Percentiles rank a stretch among this genome's conserved stretches.
Evolutionary conservation across 345 rosid genomes (phyloP).

Genomic region (Sisymbrium irio): DNA sequence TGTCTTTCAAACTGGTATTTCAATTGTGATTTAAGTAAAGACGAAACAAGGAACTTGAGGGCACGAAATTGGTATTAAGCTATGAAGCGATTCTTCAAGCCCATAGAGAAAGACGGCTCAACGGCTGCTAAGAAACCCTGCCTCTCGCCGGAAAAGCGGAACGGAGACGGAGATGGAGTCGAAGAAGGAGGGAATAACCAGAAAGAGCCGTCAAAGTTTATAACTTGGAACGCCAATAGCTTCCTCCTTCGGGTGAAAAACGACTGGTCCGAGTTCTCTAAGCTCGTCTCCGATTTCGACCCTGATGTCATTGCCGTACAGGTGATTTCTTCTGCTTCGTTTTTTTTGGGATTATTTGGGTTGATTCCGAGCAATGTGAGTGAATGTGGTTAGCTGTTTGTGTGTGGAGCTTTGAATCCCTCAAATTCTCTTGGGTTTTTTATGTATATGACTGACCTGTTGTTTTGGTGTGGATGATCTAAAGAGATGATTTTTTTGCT

Average conservation of each 20-base stretch:
- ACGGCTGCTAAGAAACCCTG: constrained; percentile 65
- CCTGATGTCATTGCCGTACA: constrained; percentile 89
- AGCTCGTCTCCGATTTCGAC: constrained; percentile 58
- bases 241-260: constrained; percentile 88
- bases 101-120: constrained; percentile 70
- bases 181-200: constrained; percentile 27
- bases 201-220: constrained; percentile 70
- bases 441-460: not conserved
- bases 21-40: not conserved
- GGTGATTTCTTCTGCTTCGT: constrained; percentile 34
- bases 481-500: not conserved
- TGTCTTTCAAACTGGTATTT: not conserved
- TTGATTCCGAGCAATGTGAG: constrained; percentile 7
- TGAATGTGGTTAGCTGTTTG: constrained; percentile 8
- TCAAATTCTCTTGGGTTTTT: constrained; percentile 15
- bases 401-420: not conserved
- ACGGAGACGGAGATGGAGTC: constrained; percentile 16
- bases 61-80: constrained; percentile 2
- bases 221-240: constrained; percentile 97
- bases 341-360: not conserved
- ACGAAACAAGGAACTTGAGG: not conserved
- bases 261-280: constrained; percentile 79
- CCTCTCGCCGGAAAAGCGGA: constrained; percentile 37
- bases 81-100: constrained; percentile 97
- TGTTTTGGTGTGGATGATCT: not conserved